A percentile compares a stretch with the other conserved stretches of the same genome.
phyloP scores from a whole-genome alignment of 139 green algal genomes.

The Zygnema circumcarinatum region DNA sequence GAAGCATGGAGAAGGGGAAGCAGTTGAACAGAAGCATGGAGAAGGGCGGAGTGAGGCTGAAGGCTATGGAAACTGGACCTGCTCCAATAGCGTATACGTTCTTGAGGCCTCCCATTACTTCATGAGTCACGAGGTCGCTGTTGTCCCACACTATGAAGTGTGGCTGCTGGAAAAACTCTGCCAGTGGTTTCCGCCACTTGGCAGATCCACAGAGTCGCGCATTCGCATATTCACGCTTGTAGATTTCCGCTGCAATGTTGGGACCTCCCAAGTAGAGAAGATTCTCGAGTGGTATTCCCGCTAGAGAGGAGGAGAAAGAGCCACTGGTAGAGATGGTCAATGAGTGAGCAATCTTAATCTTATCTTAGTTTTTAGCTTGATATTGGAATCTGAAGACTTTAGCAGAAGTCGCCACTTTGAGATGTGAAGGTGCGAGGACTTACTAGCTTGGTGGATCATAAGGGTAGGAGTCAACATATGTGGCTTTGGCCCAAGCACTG shows the following conservation, averaged over 20 bases:
- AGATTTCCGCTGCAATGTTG: slow-evolving; percentile 62
- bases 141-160: slow-evolving; percentile 64
- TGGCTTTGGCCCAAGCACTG: slow-evolving; percentile 38
- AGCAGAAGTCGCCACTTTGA: no score
- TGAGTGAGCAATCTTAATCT: background rate
- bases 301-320: slow-evolving; percentile 35
- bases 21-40: background rate
- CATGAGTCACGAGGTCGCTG: slow-evolving; percentile 59
- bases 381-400: no score
- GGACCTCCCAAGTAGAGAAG: slow-evolving; percentile 61
- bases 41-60: background rate
- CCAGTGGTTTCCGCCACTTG: slow-evolving; percentile 49
- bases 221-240: slow-evolving; percentile 56
- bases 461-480: slow-evolving; percentile 60
- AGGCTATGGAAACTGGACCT: slow-evolving; percentile 10
- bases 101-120: slow-evolving; percentile 63
- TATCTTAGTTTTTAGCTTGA: background rate
- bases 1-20: background rate
- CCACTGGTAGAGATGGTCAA: background rate
- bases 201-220: slow-evolving; percentile 51
- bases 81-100: slow-evolving; percentile 62
- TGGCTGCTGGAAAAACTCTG: slow-evolving; percentile 40
- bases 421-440: no score
- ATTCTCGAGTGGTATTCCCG: slow-evolving; percentile 54
- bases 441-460: slow-evolving; percentile 57